These are phyloP conservation scores for Stereocaulon alpinum DNA, from an alignment of 495 filamentous ascomycete species.

Conservation along the genomic window DNA sequence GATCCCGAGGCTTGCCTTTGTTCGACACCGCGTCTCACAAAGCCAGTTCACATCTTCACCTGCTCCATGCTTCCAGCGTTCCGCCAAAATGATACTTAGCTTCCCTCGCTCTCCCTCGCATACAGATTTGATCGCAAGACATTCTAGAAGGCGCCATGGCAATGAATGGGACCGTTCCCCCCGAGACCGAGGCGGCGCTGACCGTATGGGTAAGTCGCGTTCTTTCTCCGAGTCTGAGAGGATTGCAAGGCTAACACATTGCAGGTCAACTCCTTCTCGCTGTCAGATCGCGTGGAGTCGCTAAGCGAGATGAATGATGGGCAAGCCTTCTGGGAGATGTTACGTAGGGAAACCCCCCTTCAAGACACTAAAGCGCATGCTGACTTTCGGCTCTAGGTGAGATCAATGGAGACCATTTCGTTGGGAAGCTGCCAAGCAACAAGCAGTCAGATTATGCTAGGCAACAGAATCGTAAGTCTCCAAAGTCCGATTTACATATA, in stretches of 20 bases:
- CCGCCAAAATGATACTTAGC: constrained; percentile 16
- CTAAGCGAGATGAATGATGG: constrained; percentile 66
- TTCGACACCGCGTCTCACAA: constrained; percentile 13
- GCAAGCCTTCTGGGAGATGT: constrained; percentile 56
- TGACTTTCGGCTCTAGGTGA: constrained; percentile 33
- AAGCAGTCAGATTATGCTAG: constrained; percentile 36
- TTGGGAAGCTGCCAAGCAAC: constrained; percentile 47
- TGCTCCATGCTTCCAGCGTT: constrained; percentile 8
- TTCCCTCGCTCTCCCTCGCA: neutral
- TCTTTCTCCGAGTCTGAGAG: neutral
- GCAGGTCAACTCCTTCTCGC: constrained; percentile 41
- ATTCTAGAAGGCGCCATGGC: constrained; percentile 12
- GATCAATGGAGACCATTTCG: constrained; percentile 59
- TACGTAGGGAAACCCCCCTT: constrained; percentile 27
- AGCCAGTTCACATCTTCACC: neutral
- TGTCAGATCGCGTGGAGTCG: constrained; percentile 35
- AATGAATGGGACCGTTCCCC: constrained; percentile 15
- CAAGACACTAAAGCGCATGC: constrained; percentile 5
- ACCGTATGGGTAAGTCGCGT: constrained; percentile 41
- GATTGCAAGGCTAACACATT: constrained; percentile 7
- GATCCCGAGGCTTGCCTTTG: constrained; percentile 6
- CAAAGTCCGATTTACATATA: neutral
- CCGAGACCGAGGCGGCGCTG: constrained; percentile 33
- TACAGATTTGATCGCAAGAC: neutral
- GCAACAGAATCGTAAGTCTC: constrained; percentile 28